Evolutionary conservation across 2,329 filamentous ascomycete genomes (phyloP), one percentile per base, ranked within the genome.

Genomic region (Lasiodiplodia sp.): DNA sequence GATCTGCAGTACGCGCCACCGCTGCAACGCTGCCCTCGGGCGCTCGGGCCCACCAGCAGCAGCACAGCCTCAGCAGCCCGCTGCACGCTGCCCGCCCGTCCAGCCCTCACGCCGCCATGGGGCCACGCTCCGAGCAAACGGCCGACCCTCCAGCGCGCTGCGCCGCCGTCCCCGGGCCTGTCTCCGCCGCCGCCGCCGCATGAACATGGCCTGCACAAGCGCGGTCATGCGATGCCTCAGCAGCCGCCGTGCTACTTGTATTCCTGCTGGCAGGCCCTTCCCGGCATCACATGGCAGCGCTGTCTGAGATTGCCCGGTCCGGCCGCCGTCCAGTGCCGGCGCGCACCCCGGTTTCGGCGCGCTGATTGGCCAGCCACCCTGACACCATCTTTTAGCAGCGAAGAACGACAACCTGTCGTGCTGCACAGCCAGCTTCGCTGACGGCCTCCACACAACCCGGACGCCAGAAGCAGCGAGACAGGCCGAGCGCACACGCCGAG

Each of bases 181-280:
- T 11, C 31, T 12, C 31, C 31, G 34, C 55, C 34, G 55, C 5
- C 44, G n/a, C n/a, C 44, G 44, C 21, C 40, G 38, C 58, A 64
- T 64, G 57, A 64, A 64, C 51, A 58, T 51, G 37, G 58, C 38
- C 67, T 65, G 65, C 65, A 56, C 63, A 66, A 56, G 63, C 63
- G 49, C 47, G 60, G 67, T 68, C 67, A 68, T 57, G 58, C 58
- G 67, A 64, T 68, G 67, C 67, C 52, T 64, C 67, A 68, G 40
- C 67, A 68, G 67, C 34, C 67, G 67, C 58, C 67, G 67, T 68
- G 67, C 58, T 49, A 64, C 67, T 65, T 65, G 67, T 65, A 65
- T 56, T 64, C 62, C 28, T 58, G 53, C 49, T 63, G 40, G 58
- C 28, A 67, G 51, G 38, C 38, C 31, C 25, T 28, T 63, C 49